A percentile compares a stretch with the other conserved stretches of the same genome.
Evolutionary conservation across 1,284 basidiomycete genomes (phyloP).

Genomic region (Apiotrichum mycotoxinovorans): DNA sequence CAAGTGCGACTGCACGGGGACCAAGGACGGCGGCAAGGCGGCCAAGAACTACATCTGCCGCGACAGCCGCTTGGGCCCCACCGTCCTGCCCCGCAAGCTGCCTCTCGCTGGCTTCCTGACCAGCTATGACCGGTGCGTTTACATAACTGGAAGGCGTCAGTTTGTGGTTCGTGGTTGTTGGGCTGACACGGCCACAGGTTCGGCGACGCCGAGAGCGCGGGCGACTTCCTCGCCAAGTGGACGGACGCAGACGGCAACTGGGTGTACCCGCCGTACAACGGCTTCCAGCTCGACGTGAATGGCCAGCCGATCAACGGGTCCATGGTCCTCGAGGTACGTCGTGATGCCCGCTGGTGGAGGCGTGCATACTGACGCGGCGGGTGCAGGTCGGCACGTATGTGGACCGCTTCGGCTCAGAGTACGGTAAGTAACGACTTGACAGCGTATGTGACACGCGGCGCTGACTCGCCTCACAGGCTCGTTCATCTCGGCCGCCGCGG

Average conservation of each 20-base stretch:
- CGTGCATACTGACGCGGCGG: too few relatives aligned
- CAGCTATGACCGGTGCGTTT: not conserved
- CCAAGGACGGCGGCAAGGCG: not conserved
- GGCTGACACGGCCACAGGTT: not conserved
- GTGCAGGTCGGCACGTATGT: not conserved
- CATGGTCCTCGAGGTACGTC: conserved; percentile 1
- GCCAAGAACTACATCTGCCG: not conserved
- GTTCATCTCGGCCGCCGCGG: not conserved
- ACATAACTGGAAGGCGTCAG: too few relatives aligned
- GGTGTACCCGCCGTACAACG: conserved; percentile 1
- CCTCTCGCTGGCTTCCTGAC: conserved; percentile 1
- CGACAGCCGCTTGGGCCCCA: not conserved
- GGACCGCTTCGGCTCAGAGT: conserved; percentile 2
- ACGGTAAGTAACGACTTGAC: not conserved
- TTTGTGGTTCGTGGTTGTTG: too few relatives aligned
- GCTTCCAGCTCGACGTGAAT: conserved; percentile 4
- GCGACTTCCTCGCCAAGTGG: conserved; percentile 5
- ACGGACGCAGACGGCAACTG: not conserved
- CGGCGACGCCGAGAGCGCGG: not conserved
- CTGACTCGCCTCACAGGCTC: not conserved
- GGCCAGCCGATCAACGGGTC: conserved; percentile 1
- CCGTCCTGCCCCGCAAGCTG: not conserved
- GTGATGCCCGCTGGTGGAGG: too few relatives aligned
- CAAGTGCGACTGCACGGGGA: not conserved
- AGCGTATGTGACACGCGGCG: too few relatives aligned